Base-by-base conservation (phyloP, 257 asterid species). In the Solanum acaule region DNA sequence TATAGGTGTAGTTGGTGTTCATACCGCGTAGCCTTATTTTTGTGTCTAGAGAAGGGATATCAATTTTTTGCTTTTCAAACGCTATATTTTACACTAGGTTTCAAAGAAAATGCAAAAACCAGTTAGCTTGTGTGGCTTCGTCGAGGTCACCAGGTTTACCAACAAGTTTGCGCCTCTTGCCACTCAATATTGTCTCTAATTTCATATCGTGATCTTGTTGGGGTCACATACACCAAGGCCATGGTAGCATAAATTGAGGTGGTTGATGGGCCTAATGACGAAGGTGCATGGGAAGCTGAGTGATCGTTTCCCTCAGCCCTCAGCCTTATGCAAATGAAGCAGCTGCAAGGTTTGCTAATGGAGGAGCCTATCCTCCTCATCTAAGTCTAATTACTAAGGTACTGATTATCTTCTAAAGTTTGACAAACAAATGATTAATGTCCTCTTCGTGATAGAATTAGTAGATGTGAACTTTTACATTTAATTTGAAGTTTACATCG, bases 351-450 rank as follows among this genome's bases (percentile, higher is more conserved):
- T 95, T 92, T 90, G 98, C 98, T 25, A 95, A 95, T 89, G 97
- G 98, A 90, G 98, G 97, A 72, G 97, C 97, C 81, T 95, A 94
- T 84, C 97, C 98, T 86, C 98, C 97, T 44, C 97, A 95, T 92
- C 89, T 95, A 85, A 95, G 97, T 91, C 95, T 95, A 87, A 93
- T 95, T 90, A 95, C 98, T 75, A 95, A 95, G 94, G 98, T 91
- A 87, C 40, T 44, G 67, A 15, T 67, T 34, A 35, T 86, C 87
- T 86, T 87, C 71, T 71, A 40, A 79, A 49, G 44, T 81, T 70
- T 84, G 44, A 25, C 75, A 75, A 46, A 6, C 7, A 31, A 23
- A 38, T 27, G 16, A 49, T 49, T 15, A 5, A 15, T 49, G 59
- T 49, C 59, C 59, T 49, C 59, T 49, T 15, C 22, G 22, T 16